Evolutionary conservation across 768 basidiomycete species (phyloP), one percentile per base, ranked within the genome.

Genomic region (Termitomyces sp.): DNA sequence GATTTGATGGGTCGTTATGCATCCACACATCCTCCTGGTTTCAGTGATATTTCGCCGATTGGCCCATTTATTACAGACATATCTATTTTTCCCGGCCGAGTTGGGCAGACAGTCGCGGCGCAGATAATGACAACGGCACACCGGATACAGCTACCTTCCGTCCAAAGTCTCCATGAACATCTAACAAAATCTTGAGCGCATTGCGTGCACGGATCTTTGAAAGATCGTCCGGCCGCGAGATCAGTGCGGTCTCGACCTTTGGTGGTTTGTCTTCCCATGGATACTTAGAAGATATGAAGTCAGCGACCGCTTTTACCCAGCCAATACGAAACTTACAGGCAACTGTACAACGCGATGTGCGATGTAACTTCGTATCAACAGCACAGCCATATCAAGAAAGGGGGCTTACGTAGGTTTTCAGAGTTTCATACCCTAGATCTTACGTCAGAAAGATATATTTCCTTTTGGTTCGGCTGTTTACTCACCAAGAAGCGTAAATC

Each of bases 161-260:
- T 27, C 88, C 88, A 75, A 93, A 90, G 70, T 94, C 91, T n/a
- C 91, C 90, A 72, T 93, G 91, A 41, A 92, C 89, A 66, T 94
- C 93, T 68, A 95, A 75, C 62, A 95, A 72, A 60, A 94, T 93
- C 73, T 95, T 94, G 67, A 99, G 82, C 15, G 95, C 96, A 78
- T 98, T 98, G 58, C 96, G 82, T 20, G 97, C 96, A 56, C 97
- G 84, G 45, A 96, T 83, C 69, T 88, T 86, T 33, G 93, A 84
- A 75, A 98, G 80, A 59, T 98, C 96, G 65, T 91, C 89, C 41
- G 83, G 82, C 56, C 83, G 82, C 58, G 84, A 80, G 7, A 83
- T 92, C 58, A 89, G 82, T 56, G 78, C 81, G 18, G 86, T 94
- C 71, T 87, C 84, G 61, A 88, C 81, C 68, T 84, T 84, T 55